phyloP scores from a whole-genome alignment of 1,284 basidiomycete species.

The Marasmius sp. region DNA sequence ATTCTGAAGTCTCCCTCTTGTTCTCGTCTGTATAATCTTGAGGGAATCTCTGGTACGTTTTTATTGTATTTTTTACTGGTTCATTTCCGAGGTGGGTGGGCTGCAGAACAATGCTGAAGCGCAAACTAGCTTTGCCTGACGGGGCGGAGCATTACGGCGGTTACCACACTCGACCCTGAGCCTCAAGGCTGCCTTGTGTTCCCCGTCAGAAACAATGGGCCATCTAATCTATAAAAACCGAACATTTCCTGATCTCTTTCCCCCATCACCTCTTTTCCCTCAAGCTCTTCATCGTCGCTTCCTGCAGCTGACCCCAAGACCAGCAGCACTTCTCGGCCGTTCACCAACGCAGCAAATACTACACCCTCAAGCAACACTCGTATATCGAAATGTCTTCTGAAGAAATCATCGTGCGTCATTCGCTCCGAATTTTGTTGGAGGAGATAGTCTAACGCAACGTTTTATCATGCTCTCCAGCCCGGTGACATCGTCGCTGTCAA shows the following conservation, averaged over 20 bases:
- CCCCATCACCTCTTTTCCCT: constrained; percentile 11
- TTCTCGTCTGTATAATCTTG: background rate
- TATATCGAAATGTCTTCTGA: constrained; percentile 14
- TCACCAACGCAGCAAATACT: background rate
- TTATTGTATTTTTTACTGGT: background rate
- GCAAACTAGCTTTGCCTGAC: background rate
- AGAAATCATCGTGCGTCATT: constrained; percentile 33
- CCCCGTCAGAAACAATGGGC: constrained; percentile 17
- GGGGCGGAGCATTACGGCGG: constrained; percentile 17
- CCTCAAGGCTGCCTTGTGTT: constrained; percentile 49
- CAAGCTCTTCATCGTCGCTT: constrained; percentile 8
- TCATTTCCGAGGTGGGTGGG: background rate
- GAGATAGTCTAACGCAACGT: background rate
- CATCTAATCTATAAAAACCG: constrained; percentile 52
- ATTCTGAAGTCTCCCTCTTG: background rate
- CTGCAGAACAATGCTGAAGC: background rate
- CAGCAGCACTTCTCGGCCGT: background rate
- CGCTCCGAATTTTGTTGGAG: background rate
- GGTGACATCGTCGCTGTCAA: constrained; percentile 79
- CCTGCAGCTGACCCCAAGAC: background rate
- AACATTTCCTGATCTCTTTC: constrained; percentile 18
- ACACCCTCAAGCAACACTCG: too few relatives aligned
- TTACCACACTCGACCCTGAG: constrained; percentile 13
- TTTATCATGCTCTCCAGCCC: constrained; percentile 39
- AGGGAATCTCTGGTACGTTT: background rate